phyloP scores from a whole-genome alignment of 257 asterid genomes.

The Echium plantagineum region DNA sequence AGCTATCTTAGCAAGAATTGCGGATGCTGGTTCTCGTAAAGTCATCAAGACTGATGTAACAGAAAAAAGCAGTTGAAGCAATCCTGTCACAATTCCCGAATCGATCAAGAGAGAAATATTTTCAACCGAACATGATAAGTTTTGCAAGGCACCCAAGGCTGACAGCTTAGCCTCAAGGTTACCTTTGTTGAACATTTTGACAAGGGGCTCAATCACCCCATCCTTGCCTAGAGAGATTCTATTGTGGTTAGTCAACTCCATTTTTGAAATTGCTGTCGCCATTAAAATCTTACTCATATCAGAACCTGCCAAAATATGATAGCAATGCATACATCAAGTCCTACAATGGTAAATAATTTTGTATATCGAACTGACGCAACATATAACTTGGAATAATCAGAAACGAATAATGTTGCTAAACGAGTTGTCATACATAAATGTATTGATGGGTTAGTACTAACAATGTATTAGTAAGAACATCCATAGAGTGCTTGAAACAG shows the following conservation, averaged over 20 bases:
- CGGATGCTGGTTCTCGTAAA: conserved; percentile 84
- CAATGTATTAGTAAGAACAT: not conserved
- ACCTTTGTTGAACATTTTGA: conserved; percentile 62
- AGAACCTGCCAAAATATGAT: conserved; percentile 42
- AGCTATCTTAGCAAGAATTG: conserved; percentile 79
- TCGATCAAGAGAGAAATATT: conserved; percentile 46
- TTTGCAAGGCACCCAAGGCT: conserved; percentile 53
- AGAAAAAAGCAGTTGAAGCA: conserved; percentile 85
- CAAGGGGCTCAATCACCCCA: conserved; percentile 63
- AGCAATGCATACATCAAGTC: not conserved
- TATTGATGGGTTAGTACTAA: not conserved
- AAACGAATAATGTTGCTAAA: too few species aligned
- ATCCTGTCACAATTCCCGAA: conserved; percentile 39
- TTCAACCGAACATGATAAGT: conserved; percentile 36
- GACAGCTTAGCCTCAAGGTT: conserved; percentile 74
- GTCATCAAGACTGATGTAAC: conserved; percentile 82
- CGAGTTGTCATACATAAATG: not conserved
- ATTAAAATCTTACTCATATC: conserved; percentile 77
- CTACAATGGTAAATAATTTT: too few species aligned
- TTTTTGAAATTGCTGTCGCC: conserved; percentile 78
- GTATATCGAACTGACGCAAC: too few species aligned
- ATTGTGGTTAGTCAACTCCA: conserved; percentile 63
- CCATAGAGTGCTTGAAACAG: not conserved
- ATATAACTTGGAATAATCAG: too few species aligned
- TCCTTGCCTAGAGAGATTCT: conserved; percentile 52